phyloP scores from a whole-genome alignment of 2,329 filamentous ascomycete genomes.

The Zymoseptoria crescenta region DNA sequence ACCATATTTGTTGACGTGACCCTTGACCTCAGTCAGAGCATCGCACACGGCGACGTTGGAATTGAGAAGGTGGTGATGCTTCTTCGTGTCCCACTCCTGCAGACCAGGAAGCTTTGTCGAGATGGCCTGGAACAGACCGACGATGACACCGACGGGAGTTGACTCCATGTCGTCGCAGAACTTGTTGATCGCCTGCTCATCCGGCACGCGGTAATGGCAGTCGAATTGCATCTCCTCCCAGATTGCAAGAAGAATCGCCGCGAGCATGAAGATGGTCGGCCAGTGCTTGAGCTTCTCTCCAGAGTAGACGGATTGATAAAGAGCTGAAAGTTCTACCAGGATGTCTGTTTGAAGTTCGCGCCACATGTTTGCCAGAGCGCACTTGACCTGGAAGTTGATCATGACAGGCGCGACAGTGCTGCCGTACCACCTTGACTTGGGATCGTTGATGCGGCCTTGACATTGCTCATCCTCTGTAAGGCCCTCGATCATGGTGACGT shows the following conservation, averaged over 20 bases:
- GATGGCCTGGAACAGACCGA: slow-evolving; percentile 94
- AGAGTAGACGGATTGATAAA: slow-evolving; percentile 97
- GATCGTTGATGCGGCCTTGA: slow-evolving; percentile 76
- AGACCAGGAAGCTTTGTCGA: slow-evolving; percentile 92
- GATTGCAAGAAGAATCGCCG: slow-evolving; percentile 82
- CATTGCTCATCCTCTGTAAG: slow-evolving; percentile 70
- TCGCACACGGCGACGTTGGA: slow-evolving; percentile 90
- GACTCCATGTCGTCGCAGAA: slow-evolving; percentile 97
- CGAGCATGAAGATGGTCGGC: slow-evolving; percentile 97
- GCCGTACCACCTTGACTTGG: slow-evolving; percentile 78
- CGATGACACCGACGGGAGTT: slow-evolving; percentile 89
- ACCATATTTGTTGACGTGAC: slow-evolving; percentile 92
- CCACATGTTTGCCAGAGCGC: slow-evolving; percentile 95
- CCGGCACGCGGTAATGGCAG: slow-evolving; percentile 88
- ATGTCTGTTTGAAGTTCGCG: slow-evolving; percentile 94
- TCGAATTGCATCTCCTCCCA: slow-evolving; percentile 99
- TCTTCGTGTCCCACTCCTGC: slow-evolving; percentile 85
- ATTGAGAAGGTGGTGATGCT: slow-evolving; percentile 83
- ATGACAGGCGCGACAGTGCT: slow-evolving; percentile 92
- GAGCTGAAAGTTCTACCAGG: slow-evolving; percentile 78
- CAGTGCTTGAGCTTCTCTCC: slow-evolving; percentile 97
- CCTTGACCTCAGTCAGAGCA: slow-evolving; percentile 89
- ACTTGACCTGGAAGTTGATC: slow-evolving; percentile 99
- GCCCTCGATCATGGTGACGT: slow-evolving; percentile 91
- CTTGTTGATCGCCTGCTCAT: slow-evolving; percentile 76